Conservation (phyloP, 495 filamentous ascomycete genomes). For the Aspergillus hancockii region DNA sequence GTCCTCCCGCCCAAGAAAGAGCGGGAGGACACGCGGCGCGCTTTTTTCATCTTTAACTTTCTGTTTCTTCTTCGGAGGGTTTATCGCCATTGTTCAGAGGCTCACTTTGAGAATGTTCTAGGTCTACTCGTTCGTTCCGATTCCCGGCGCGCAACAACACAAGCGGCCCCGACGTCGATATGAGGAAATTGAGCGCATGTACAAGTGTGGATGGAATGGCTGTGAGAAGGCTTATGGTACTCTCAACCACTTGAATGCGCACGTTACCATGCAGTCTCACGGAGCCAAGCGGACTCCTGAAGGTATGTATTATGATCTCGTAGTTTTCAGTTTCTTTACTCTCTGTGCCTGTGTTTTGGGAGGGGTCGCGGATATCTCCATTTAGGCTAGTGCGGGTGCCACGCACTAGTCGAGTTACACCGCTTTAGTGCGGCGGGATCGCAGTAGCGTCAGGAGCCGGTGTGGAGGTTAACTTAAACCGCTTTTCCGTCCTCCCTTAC, state of each 20-base stretch:
- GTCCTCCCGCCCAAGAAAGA: conserved; percentile 25
- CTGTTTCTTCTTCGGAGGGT: conserved; percentile 1
- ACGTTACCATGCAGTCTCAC: conserved; percentile 97
- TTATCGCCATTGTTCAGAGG: conserved; percentile 6
- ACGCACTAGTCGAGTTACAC: conserved; percentile 55
- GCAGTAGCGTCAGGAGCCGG: conserved; percentile 48
- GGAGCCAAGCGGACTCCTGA: conserved; percentile 91
- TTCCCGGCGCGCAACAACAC: conserved; percentile 95
- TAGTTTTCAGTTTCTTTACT: conserved; percentile 9
- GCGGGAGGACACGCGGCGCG: conserved; percentile 32
- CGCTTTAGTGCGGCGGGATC: conserved; percentile 40
- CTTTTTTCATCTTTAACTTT: conserved; percentile 25
- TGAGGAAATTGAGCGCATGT: conserved; percentile 99
- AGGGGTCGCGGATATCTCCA: conserved; percentile 39
- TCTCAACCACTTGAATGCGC: conserved; percentile 92
- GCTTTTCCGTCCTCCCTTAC: background rate
- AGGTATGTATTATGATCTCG: conserved; percentile 60
- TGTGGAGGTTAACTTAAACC: conserved; percentile 35
- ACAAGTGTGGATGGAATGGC: conserved; percentile 97
- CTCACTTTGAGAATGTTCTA: conserved; percentile 42
- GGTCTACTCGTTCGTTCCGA: conserved; percentile 98
- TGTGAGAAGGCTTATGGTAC: conserved; percentile 99
- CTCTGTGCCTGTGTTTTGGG: conserved; percentile 12
- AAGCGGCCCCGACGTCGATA: conserved; percentile 93
- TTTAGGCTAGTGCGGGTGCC: conserved; percentile 37